phyloP scores from a whole-genome alignment of 2,329 filamentous ascomycete species.

The Trichoderma simmonsii region DNA sequence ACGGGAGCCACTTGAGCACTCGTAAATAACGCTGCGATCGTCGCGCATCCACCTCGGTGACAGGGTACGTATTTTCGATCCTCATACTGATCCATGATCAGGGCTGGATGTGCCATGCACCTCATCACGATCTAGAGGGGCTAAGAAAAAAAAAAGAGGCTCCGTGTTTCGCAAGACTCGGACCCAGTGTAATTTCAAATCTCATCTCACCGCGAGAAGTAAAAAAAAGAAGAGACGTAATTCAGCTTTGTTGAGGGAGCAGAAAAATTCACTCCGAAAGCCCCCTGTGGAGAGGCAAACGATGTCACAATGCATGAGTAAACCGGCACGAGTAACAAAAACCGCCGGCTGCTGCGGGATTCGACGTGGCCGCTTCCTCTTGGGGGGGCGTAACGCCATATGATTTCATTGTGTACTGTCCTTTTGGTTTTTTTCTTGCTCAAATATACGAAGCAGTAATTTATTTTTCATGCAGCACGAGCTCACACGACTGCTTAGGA shows the following conservation, averaged over 20 bases:
- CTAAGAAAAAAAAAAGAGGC: not conserved
- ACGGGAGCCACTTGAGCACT: not conserved
- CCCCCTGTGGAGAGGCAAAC: slow-evolving; percentile 5
- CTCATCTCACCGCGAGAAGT: not conserved
- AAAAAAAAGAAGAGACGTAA: not conserved
- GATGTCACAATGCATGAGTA: slow-evolving; percentile 16
- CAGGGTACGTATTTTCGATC: slow-evolving; percentile 14
- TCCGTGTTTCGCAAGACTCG: not conserved
- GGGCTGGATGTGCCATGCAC: slow-evolving; percentile 9
- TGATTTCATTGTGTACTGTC: not conserved
- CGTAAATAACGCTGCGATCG: slow-evolving; percentile 5
- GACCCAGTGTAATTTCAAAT: not conserved
- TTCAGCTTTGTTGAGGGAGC: not conserved
- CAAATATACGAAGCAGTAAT: not conserved
- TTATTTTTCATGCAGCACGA: not conserved
- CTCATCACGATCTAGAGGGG: slow-evolving; percentile 16
- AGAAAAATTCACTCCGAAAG: not conserved
- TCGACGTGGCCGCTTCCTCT: not conserved
- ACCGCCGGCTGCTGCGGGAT: slow-evolving; percentile 1
- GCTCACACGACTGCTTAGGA: not conserved
- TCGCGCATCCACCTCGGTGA: slow-evolving; percentile 8
- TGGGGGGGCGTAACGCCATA: not conserved
- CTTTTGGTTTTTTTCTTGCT: not conserved
- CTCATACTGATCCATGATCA: slow-evolving; percentile 17
- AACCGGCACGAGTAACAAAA: not conserved